Percentiles rank a stretch among this genome's conserved stretches.
phyloP scores from a whole-genome alignment of 129 eudicot genomes.

The Logfia minima region DNA sequence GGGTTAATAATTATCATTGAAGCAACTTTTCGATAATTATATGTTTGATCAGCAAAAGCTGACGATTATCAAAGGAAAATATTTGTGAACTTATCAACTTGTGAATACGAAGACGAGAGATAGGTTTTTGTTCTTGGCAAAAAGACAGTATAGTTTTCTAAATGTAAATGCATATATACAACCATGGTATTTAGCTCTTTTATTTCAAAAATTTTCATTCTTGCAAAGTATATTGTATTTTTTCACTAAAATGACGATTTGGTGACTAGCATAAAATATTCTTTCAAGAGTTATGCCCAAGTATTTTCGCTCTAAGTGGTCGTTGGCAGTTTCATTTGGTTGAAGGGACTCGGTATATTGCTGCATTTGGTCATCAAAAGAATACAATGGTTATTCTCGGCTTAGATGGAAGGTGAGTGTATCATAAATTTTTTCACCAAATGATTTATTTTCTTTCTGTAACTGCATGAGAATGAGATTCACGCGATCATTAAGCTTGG shows the following conservation, averaged over 20 bases:
- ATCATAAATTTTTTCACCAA: neutral
- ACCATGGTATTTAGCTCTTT: neutral
- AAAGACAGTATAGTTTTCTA: neutral
- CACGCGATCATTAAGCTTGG: neutral
- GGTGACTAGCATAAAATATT: neutral
- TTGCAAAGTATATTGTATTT: neutral
- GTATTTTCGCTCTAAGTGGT: constrained; percentile 83
- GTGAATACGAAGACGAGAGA: too few species aligned
- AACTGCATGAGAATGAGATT: neutral
- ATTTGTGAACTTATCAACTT: too few species aligned
- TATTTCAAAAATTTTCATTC: neutral
- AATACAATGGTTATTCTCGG: constrained; percentile 79
- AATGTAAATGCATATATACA: neutral
- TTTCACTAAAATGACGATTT: neutral
- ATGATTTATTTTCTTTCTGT: neutral
- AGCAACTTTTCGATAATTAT: neutral
- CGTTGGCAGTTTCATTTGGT: constrained; percentile 81
- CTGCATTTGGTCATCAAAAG: constrained; percentile 83
- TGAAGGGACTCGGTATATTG: constrained; percentile 66
- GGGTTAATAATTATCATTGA: neutral
- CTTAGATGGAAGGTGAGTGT: constrained; percentile 85
- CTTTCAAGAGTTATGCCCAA: constrained; percentile 80
- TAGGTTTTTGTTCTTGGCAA: neutral
- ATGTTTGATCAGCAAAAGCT: neutral
- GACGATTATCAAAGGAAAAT: neutral